These are phyloP conservation scores for Mycena citricolor DNA, from an alignment of 1,284 basidiomycete species.

Conservation along the genomic window DNA sequence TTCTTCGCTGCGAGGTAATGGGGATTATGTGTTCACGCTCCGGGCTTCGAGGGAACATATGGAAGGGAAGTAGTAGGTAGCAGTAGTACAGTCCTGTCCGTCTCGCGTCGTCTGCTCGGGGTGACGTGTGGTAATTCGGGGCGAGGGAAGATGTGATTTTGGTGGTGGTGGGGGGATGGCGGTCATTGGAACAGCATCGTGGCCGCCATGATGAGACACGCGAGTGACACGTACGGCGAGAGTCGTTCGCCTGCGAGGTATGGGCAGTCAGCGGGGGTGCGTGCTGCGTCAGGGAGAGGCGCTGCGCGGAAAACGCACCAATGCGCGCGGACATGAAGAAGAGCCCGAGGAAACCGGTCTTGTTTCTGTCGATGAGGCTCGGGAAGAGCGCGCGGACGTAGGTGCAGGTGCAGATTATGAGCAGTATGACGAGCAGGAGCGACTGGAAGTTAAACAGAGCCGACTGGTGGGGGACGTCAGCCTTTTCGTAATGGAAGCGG, in stretches of 20 bases:
- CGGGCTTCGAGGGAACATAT: too few relatives aligned
- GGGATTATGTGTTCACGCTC: too few relatives aligned
- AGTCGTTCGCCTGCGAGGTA: conserved; percentile 65
- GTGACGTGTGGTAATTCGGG: too few relatives aligned
- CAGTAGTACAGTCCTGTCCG: too few relatives aligned
- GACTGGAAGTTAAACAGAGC: conserved; percentile 99
- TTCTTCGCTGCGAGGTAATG: too few relatives aligned
- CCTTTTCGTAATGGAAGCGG: too few relatives aligned
- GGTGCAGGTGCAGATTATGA: conserved; percentile 96
- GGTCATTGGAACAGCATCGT: conserved; percentile 49
- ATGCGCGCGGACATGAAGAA: conserved; percentile 93
- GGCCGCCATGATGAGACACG: conserved; percentile 80
- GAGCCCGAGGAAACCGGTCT: conserved; percentile 88
- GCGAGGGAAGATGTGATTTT: too few relatives aligned
- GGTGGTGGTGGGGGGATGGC: too few relatives aligned
- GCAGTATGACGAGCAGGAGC: conserved; percentile 87
- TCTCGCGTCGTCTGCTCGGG: too few relatives aligned
- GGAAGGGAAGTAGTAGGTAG: too few relatives aligned
- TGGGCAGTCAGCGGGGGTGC: too few relatives aligned
- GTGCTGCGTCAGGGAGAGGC: not conserved
- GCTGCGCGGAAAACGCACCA: conserved; percentile 50
- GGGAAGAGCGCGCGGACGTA: conserved; percentile 91
- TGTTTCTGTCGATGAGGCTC: conserved; percentile 89
- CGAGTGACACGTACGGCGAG: conserved; percentile 81
- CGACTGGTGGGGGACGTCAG: too few relatives aligned